These are phyloP conservation scores for Diplocarpon mali DNA, from an alignment of 2,329 filamentous ascomycete species.

Conservation along the genomic window DNA sequence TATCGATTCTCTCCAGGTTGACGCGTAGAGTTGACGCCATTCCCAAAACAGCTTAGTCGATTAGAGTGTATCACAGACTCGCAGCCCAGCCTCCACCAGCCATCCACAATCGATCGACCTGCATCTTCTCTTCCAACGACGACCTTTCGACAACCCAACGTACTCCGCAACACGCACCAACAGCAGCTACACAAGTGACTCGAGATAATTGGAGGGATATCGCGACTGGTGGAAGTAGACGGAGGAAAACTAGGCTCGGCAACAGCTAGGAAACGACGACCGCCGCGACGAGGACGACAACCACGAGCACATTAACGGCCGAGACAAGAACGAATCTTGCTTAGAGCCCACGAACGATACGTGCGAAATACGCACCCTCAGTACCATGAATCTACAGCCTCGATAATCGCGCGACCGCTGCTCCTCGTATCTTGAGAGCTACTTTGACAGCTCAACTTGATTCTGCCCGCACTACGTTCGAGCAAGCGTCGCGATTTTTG, in stretches of 20 bases:
- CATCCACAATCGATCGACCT: slow-evolving; percentile 10
- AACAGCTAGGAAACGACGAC: slow-evolving; percentile 3
- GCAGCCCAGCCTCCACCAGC: slow-evolving; percentile 6
- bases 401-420: slow-evolving; percentile 16
- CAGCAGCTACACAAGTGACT: background rate
- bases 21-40: background rate
- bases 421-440: slow-evolving; percentile 10
- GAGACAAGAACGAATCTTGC: background rate
- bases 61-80: background rate
- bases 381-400: slow-evolving; percentile 21
- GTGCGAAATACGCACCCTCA: background rate
- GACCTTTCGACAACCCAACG: background rate
- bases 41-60: background rate
- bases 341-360: slow-evolving; percentile 4
- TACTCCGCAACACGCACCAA: background rate
- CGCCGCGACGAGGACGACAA: slow-evolving; percentile 1
- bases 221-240: slow-evolving; percentile 5
- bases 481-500: slow-evolving; percentile 1
- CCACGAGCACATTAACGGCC: background rate
- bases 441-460: slow-evolving; percentile 4
- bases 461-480: background rate
- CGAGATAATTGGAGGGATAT: slow-evolving; percentile 1
- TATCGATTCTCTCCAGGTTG: background rate
- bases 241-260: slow-evolving; percentile 2
- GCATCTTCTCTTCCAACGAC: slow-evolving; percentile 1